Evolutionary conservation across 805 yeast genomes (phyloP).

Genomic region (Nakazawaea laoshanensis): DNA sequence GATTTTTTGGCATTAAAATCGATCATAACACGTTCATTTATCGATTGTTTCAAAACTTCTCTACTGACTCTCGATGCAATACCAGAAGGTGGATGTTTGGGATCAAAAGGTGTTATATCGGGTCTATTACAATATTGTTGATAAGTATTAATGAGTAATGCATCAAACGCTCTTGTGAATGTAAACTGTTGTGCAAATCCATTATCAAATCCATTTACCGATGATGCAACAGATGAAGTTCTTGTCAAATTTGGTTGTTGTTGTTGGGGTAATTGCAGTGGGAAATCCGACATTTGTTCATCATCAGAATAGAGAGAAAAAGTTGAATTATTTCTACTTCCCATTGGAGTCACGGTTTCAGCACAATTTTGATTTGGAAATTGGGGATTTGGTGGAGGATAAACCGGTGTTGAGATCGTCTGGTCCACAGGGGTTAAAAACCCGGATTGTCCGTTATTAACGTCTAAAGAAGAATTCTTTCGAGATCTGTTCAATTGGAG

Average conservation of each 20-base stretch:
- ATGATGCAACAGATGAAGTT: slow-evolving; percentile 9
- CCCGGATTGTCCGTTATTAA: slow-evolving; percentile 7
- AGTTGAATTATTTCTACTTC: slow-evolving; percentile 9
- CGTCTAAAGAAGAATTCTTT: slow-evolving; percentile 11
- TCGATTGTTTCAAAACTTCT: slow-evolving; percentile 31
- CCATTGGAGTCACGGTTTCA: slow-evolving; percentile 8
- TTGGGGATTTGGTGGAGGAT: slow-evolving; percentile 11
- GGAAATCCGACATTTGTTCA: slow-evolving; percentile 9
- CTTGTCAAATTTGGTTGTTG: slow-evolving; percentile 7
- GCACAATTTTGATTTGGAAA: neutral
- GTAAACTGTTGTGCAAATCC: too few species aligned
- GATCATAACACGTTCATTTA: slow-evolving; percentile 14
- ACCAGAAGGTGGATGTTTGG: slow-evolving; percentile 59
- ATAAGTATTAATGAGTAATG: slow-evolving; percentile 35
- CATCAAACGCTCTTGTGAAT: slow-evolving; percentile 33
- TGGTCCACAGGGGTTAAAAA: slow-evolving; percentile 13
- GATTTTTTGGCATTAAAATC: slow-evolving; percentile 17
- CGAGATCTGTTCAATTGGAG: slow-evolving; percentile 11
- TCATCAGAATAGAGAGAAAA: slow-evolving; percentile 13
- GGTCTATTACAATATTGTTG: slow-evolving; percentile 46
- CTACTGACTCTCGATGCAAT: slow-evolving; percentile 53
- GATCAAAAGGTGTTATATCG: slow-evolving; percentile 59
- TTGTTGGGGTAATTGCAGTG: slow-evolving; percentile 4
- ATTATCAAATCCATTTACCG: too few species aligned
- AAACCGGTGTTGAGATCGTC: slow-evolving; percentile 10